phyloP scores from a whole-genome alignment of 2,329 filamentous ascomycete genomes.

The Emericellopsis cladophorae region DNA sequence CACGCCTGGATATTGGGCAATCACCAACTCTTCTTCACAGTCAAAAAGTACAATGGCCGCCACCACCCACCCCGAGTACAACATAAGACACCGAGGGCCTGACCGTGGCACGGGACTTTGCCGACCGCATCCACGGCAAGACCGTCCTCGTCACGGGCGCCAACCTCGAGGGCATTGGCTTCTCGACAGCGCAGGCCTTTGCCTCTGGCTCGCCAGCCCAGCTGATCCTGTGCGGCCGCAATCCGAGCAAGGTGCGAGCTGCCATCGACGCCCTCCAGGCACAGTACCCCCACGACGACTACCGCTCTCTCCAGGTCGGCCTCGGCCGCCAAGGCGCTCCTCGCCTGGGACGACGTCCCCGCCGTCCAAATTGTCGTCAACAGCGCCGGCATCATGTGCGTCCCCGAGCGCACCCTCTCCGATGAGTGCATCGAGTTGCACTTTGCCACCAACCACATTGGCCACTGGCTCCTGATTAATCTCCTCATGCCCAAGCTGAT shows the following conservation, averaged over 20 bases:
- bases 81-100: constrained; percentile 6
- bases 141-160: constrained; percentile 23
- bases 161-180: constrained; percentile 19
- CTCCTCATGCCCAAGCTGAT: constrained; percentile 21
- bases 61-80: constrained; percentile 9
- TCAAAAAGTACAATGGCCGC: constrained; percentile 6
- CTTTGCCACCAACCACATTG: constrained; percentile 23
- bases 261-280: constrained; percentile 20
- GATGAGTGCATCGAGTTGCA: constrained; percentile 23
- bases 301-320: constrained; percentile 19
- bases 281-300: constrained; percentile 16
- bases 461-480: constrained; percentile 22
- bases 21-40: not conserved
- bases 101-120: constrained; percentile 9
- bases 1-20: not conserved
- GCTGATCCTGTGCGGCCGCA: constrained; percentile 28
- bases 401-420: constrained; percentile 14
- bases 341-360: constrained; percentile 13
- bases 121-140: constrained; percentile 13
- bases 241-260: constrained; percentile 18
- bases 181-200: constrained; percentile 18
- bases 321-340: constrained; percentile 22
- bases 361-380: constrained; percentile 23
- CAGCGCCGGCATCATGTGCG: constrained; percentile 23
- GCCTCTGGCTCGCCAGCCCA: constrained; percentile 14